Evolutionary conservation across 2,329 filamentous ascomycete genomes (phyloP).

Genomic region (Verticillium nubilum): DNA sequence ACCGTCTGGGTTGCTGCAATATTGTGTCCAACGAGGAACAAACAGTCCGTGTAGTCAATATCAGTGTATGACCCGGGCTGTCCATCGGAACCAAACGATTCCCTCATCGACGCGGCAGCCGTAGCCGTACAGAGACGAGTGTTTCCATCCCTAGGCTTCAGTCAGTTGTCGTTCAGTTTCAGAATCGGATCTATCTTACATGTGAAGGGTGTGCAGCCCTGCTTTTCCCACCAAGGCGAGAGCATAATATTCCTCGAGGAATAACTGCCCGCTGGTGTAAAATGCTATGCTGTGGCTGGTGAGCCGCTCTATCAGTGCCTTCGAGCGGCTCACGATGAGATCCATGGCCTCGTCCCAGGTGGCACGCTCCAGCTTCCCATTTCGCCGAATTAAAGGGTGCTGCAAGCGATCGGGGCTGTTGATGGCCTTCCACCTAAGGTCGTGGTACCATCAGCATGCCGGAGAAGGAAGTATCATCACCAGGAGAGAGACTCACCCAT

Average conservation of each 20-base stretch:
- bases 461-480: too few species aligned
- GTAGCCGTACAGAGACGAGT: slow-evolving; percentile 31
- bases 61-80: slow-evolving; percentile 29
- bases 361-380: slow-evolving; percentile 25
- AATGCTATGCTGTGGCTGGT: slow-evolving; percentile 31
- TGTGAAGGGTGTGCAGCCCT: slow-evolving; percentile 18
- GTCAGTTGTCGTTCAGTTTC: slow-evolving; percentile 9
- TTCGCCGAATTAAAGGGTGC: slow-evolving; percentile 24
- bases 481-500: too few species aligned
- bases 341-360: slow-evolving; percentile 32
- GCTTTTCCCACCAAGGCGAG: slow-evolving; percentile 30
- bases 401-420: slow-evolving; percentile 22
- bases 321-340: slow-evolving; percentile 23
- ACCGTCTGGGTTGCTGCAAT: slow-evolving; percentile 29
- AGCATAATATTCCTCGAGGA: slow-evolving; percentile 32
- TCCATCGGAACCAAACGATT: slow-evolving; percentile 29
- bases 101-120: slow-evolving; percentile 29
- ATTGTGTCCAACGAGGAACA: slow-evolving; percentile 31
- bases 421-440: slow-evolving; percentile 19
- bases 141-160: slow-evolving; percentile 27
- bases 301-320: slow-evolving; percentile 21
- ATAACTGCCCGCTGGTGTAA: slow-evolving; percentile 30
- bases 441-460: neutral
- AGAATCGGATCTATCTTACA: too few species aligned
- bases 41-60: slow-evolving; percentile 28